Evolutionary conservation across 331 rosid species (phyloP), one percentile per base, ranked within the genome.

Genomic region (Saraca asoca): DNA sequence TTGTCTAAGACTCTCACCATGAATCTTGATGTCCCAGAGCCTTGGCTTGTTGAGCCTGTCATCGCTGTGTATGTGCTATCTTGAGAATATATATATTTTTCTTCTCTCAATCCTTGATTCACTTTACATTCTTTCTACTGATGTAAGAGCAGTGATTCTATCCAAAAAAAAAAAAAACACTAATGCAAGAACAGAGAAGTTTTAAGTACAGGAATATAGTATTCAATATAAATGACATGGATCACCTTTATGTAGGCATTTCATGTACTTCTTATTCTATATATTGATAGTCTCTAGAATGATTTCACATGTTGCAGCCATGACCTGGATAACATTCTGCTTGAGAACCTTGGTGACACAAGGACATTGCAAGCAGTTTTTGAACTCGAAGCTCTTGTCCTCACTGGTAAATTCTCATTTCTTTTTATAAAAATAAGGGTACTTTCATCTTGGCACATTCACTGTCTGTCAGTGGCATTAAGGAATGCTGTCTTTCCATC

Each of bases 11-110:
- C 99, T 12, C 87, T 94, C 66, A 94, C 99, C 33, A 94, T 90
- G 99, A 90, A 94, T 77, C 97, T 94, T 75, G 99, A 94, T 80
- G 99, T 90, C 76, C 99, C 99, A 7, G 99, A 94, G 78, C 97
- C 99, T 46, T 94, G 99, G 99, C 99, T 94, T 81, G 91, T 90
- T 64, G 96, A 94, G 78, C 97, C 99, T 12, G 87, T 94, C 57
- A 41, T 86, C 64, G 95, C 99, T 45, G 85, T 90, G 99, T 94
- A 88, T 75, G 92, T 75, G 43, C 74, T 61, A 1, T 75, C 68
- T 45, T 60, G 42, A 57, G 49, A 53, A 45, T n/a, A 51, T 11
- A 42, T 34, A 15, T 5, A 33, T 5, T 4, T 52, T 46, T 56
- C 18, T 66, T 13, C 57, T 11, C 54, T 48, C 20, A 54, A 51